A percentile compares a stretch with the other conserved stretches of the same genome.
Evolutionary conservation across 495 filamentous ascomycete genomes (phyloP).

Genomic region (Ramalina intermedia): DNA sequence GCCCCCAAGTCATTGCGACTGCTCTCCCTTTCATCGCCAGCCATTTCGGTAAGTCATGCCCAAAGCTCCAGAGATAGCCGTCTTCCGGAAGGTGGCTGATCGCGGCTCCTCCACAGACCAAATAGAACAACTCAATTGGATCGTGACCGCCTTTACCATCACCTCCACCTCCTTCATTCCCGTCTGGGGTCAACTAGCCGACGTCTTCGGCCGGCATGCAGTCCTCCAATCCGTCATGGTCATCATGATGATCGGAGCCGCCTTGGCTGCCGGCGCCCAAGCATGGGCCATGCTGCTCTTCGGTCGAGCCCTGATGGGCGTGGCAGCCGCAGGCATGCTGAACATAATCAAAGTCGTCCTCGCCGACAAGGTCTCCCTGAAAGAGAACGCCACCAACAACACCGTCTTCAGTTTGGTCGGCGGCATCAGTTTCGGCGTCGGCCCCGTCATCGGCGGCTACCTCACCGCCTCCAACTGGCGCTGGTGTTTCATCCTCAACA

Average conservation of each 20-base stretch:
- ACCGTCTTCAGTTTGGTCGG: slow-evolving; percentile 37
- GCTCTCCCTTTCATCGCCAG: slow-evolving; percentile 44
- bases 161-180: slow-evolving; percentile 48
- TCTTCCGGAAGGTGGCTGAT: too few species aligned
- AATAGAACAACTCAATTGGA: slow-evolving; percentile 45
- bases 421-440: slow-evolving; percentile 37
- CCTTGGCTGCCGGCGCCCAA: slow-evolving; percentile 36
- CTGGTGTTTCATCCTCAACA: slow-evolving; percentile 56
- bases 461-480: slow-evolving; percentile 41
- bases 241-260: slow-evolving; percentile 35
- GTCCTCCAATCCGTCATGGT: slow-evolving; percentile 31
- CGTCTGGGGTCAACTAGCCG: slow-evolving; percentile 43
- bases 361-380: slow-evolving; percentile 39
- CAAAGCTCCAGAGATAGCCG: too few species aligned
- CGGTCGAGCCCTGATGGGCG: slow-evolving; percentile 42
- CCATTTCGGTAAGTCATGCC: slow-evolving; percentile 32
- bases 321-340: slow-evolving; percentile 37
- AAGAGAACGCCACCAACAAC: slow-evolving; percentile 44
- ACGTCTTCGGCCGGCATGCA: slow-evolving; percentile 41
- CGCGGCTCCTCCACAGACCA: slow-evolving; percentile 7
- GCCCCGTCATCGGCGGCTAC: slow-evolving; percentile 37
- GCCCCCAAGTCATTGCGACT: slow-evolving; percentile 31
- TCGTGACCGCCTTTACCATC: slow-evolving; percentile 46
- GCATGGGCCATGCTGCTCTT: slow-evolving; percentile 41
- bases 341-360: slow-evolving; percentile 40